Conservation (phyloP, 768 basidiomycete genomes). For the Lactifluus volemus region DNA sequence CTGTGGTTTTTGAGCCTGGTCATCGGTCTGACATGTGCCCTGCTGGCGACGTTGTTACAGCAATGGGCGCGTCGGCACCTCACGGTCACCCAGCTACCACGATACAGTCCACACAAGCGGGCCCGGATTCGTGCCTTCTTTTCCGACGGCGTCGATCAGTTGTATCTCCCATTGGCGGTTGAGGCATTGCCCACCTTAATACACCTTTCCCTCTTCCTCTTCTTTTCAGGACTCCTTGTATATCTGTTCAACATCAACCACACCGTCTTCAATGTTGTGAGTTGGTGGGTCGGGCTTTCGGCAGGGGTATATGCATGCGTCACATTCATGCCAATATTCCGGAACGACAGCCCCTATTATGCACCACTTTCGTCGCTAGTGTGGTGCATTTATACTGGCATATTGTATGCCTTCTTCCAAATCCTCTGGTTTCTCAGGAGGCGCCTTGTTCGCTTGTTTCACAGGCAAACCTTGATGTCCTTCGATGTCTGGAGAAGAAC, state of each 20-base stretch:
- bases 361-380: background rate
- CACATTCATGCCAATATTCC: background rate
- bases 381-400: background rate
- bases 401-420: background rate
- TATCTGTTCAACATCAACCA: background rate
- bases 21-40: background rate
- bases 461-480: background rate
- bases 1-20: slow-evolving; percentile 7
- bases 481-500: background rate
- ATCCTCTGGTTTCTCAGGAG: background rate
- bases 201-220: slow-evolving; percentile 1
- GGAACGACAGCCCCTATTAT: background rate
- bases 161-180: background rate
- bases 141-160: no score
- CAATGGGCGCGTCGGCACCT: slow-evolving; percentile 1
- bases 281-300: background rate
- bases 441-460: background rate
- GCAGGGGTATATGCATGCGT: background rate
- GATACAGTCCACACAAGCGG: background rate
- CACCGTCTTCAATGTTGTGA: background rate
- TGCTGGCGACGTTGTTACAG: background rate
- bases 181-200: background rate
- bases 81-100: background rate
- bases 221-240: background rate
- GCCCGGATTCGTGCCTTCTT: background rate